Evolutionary conservation across 805 yeast species (phyloP), one percentile per base, ranked within the genome.

Genomic region (Isabelozyma gotoi): DNA sequence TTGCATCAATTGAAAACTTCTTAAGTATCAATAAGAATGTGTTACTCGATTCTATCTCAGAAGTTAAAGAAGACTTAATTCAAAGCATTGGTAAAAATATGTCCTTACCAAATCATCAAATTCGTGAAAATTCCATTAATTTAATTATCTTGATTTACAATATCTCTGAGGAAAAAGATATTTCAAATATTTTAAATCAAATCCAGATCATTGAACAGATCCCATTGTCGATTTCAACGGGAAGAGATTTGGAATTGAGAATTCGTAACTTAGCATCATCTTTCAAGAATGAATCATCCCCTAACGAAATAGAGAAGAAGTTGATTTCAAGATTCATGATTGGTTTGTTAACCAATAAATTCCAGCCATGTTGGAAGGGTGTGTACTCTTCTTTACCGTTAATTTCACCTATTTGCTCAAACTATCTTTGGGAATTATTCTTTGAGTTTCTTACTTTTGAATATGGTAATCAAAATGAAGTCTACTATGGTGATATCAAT

Each of bases 361-460:
- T 92, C 52, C 85, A 88, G 43, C 98, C 98, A 0, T 75, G 85
- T 11, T 90, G 96, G 96, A 76, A 79, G 15, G 89, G 85, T 4
- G 85, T 86, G 2, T 66, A 74, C 42, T 92, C 84, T 47, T 74
- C 77, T 3, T 56, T 88, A 4, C 78, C 82, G 1, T 55, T 62
- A 3, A 61, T 84, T 14, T 31, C 33, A 2, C 42, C 41, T 4
- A 44, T 47, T 3, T 58, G 67, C 33, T 69, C 74, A 14, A 63
- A 61, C 0, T 39, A 68, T 10, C 67, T 86, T 0, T 89, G 96
- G 95, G 57, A 70, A 0, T 55, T 78, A 15, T 65, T 81, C 0
- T 60, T 63, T 33, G 53, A 59, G 3, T 73, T 79, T 50, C 47
- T 52, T 45, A 55, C 32, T 35, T 39, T 53, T 35, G 56, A 65